Evolutionary conservation across 768 basidiomycete genomes (phyloP).

Genomic region (Lyophyllum decastes): DNA sequence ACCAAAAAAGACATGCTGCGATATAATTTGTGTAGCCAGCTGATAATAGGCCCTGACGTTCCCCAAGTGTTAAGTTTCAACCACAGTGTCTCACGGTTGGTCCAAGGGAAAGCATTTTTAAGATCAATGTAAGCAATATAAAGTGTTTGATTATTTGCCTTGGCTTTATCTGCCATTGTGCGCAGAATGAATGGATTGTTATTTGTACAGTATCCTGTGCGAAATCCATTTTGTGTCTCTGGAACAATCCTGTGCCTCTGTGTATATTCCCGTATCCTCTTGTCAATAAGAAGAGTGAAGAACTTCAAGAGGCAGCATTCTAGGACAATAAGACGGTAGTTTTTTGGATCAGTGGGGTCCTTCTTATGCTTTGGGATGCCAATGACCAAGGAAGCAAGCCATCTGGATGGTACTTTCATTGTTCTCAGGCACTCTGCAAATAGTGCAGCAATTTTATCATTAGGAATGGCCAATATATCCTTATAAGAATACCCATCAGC

Average conservation of each 20-base stretch:
- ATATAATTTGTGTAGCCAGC: not conserved
- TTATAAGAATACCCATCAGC: not conserved
- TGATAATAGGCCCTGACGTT: not conserved
- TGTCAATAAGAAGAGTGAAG: constrained; percentile 1
- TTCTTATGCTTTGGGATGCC: constrained; percentile 1
- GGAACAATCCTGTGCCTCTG: not conserved
- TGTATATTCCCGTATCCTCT: not conserved
- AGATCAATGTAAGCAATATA: constrained; percentile 1
- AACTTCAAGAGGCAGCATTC: constrained; percentile 1
- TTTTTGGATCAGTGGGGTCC: not conserved
- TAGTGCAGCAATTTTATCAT: not conserved
- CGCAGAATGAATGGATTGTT: not conserved
- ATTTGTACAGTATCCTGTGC: not conserved
- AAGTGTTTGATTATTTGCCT: no score
- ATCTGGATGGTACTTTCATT: not conserved
- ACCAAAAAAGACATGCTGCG: not conserved
- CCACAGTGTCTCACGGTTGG: constrained; percentile 2
- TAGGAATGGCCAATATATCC: not conserved
- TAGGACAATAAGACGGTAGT: not conserved
- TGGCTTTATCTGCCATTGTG: not conserved
- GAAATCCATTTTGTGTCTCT: not conserved
- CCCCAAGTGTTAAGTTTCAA: not conserved
- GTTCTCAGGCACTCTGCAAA: not conserved
- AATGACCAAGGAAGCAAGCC: constrained; percentile 1
- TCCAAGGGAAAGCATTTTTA: not conserved